These are phyloP conservation scores for Solanum pennellii DNA, from an alignment of 257 asterid species.

Conservation along the genomic window DNA sequence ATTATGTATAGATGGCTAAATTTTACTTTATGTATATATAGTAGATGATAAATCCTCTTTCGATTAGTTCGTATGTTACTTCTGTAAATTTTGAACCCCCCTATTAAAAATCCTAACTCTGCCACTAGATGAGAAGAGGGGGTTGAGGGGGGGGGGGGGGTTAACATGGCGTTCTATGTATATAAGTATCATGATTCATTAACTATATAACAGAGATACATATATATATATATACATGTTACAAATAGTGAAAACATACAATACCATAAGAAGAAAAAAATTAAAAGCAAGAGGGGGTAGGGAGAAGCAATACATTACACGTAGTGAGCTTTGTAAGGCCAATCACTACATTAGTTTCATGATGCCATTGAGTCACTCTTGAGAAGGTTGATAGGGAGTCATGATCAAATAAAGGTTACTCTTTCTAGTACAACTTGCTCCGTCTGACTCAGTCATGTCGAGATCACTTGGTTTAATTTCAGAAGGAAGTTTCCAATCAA, in stretches of 20 bases:
- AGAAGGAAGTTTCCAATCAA: conserved; percentile 3
- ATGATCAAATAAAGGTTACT: neutral
- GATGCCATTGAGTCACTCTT: neutral
- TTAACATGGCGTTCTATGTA: neutral
- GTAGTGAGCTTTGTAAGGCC: neutral
- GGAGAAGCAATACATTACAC: neutral
- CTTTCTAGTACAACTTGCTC: neutral
- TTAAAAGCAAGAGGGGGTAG: neutral
- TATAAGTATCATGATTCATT: neutral
- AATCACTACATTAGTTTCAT: neutral
- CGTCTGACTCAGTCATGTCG: neutral
- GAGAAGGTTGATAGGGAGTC: neutral
- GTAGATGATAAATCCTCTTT: too few species aligned
- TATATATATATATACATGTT: neutral
- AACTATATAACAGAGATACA: neutral
- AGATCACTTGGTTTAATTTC: neutral
- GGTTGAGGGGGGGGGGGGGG: too few species aligned
- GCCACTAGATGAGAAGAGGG: too few species aligned
- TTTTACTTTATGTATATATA: too few species aligned
- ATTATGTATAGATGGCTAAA: too few species aligned
- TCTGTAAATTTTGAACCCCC: too few species aligned
- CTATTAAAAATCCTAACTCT: too few species aligned
- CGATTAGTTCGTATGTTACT: too few species aligned
- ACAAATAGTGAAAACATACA: neutral
- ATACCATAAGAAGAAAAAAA: neutral